Base-by-base conservation (phyloP, 225 moss, liverwort and hornwort genomes). In the Physcomitrellopsis africana region DNA sequence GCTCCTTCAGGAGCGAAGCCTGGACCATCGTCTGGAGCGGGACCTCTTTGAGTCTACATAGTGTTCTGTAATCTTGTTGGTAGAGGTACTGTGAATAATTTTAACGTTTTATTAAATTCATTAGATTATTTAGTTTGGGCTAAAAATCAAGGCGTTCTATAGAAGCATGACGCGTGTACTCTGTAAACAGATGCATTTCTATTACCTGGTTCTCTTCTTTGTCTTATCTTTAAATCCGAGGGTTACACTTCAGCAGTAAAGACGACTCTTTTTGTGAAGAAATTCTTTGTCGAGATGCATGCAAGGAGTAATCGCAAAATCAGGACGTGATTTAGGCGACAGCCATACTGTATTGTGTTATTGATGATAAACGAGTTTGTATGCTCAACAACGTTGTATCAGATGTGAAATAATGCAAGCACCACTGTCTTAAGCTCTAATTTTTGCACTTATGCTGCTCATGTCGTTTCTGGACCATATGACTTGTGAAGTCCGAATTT, bases 1-100 rank as follows among this genome's bases (percentile, higher is more conserved):
- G 45, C 63, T 77, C 77, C 77, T 51, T 22, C 78, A 51, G 78
- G 78, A 51, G 66, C 6, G 13, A 65, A 13, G 49, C 58, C 23
- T 66, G 37, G 46, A 72, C 3, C 57, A 16, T 64, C 66, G 13
- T 43, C 58, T 24, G 65, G 49, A 57, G 37, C 54, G 55, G 52
- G 19, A 53, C 70, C 69, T 46, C n/a, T 62, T 52, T 77, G 54
- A 70, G 51, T 11, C 6, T 46, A 29, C 57, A 13, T 7, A 54
- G 17, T 26, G 64, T 24, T 24, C 45, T 27, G 11, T 53, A 70
- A 29, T 58, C 69, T 14, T 15, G 5, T 27, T 29, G 53, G 54
- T 70, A n/a, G 43, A 29, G 26, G n/a, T 44, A 26, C 0, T 18
- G 27, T 29, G 27, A 63, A 53, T 23, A 63, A 60, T 67, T 15